These are phyloP conservation scores for Daldinia childiae DNA, from an alignment of 495 filamentous ascomycete species.

Conservation along the genomic window DNA sequence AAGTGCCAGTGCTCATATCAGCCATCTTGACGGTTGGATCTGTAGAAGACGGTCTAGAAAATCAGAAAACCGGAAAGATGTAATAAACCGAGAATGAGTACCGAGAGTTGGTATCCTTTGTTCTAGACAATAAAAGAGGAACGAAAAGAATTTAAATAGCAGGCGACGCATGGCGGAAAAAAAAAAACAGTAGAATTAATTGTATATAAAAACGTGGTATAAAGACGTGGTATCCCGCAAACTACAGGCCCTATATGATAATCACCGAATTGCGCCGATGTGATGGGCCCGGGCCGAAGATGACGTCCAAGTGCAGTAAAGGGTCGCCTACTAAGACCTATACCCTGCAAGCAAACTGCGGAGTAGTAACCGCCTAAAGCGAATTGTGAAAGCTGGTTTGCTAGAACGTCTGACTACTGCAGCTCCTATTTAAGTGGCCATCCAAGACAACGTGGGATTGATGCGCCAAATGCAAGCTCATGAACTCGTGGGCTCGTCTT, in stretches of 20 bases:
- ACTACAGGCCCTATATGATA: constrained; percentile 28
- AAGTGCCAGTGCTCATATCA: constrained; percentile 62
- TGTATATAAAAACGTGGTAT: background rate
- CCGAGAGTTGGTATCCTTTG: background rate
- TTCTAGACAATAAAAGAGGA: background rate
- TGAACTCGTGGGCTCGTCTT: constrained; percentile 19
- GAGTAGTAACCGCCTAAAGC: constrained; percentile 38
- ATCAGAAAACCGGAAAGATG: background rate
- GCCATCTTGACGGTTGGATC: constrained; percentile 46
- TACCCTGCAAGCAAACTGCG: constrained; percentile 22
- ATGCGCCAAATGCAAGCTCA: constrained; percentile 25
- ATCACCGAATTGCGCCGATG: constrained; percentile 37
- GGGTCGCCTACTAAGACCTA: constrained; percentile 17
- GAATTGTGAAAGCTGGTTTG: constrained; percentile 24
- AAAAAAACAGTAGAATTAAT: constrained; percentile 11
- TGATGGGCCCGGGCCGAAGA: constrained; percentile 37
- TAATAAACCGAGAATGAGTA: background rate
- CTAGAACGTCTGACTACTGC: constrained; percentile 28
- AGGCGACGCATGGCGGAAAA: background rate
- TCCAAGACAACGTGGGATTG: constrained; percentile 14
- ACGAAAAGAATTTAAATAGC: background rate
- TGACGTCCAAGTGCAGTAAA: constrained; percentile 42
- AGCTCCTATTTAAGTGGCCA: constrained; percentile 36
- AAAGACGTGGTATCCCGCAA: constrained; percentile 31
- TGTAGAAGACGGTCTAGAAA: background rate